Conservation (phyloP, 2,329 filamentous ascomycete species). For the Colletotrichum tropicale region DNA sequence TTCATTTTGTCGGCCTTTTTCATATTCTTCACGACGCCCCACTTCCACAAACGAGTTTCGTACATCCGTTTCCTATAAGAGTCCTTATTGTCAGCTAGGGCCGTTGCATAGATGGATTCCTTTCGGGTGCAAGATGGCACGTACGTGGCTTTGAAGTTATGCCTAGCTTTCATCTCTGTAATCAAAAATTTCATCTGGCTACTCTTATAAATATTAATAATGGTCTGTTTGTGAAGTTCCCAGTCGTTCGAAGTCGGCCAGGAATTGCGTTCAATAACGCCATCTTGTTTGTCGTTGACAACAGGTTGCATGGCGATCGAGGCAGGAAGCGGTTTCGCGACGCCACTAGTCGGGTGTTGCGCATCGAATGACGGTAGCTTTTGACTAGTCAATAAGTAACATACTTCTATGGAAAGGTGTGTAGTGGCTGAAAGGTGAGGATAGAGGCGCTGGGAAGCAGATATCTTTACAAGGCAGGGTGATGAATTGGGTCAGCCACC, state of each 20-base stretch:
- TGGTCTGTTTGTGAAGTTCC: background rate
- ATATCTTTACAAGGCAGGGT: background rate
- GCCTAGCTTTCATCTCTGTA: background rate
- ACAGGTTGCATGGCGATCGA: background rate
- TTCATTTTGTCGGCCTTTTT: background rate
- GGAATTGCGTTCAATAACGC: background rate
- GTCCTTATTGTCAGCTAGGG: rapidly evolving
- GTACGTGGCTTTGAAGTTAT: background rate
- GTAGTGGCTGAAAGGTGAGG: background rate
- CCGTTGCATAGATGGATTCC: rapidly evolving
- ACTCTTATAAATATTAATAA: background rate
- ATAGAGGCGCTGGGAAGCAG: background rate
- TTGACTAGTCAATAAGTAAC: rapidly evolving
- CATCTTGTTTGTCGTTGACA: background rate
- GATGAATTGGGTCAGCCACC: background rate
- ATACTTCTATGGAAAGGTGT: background rate
- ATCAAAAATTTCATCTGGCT: background rate
- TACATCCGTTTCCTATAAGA: background rate
- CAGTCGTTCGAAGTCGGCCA: background rate
- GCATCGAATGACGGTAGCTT: background rate
- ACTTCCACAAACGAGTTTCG: background rate
- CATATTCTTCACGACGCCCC: background rate
- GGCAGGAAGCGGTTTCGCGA: background rate
- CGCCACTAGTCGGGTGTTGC: background rate
- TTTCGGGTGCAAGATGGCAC: background rate